Evolutionary conservation across 225 moss, liverwort and hornwort genomes (phyloP), one percentile per base, ranked within the genome.

Genomic region (Polytrichum commune): DNA sequence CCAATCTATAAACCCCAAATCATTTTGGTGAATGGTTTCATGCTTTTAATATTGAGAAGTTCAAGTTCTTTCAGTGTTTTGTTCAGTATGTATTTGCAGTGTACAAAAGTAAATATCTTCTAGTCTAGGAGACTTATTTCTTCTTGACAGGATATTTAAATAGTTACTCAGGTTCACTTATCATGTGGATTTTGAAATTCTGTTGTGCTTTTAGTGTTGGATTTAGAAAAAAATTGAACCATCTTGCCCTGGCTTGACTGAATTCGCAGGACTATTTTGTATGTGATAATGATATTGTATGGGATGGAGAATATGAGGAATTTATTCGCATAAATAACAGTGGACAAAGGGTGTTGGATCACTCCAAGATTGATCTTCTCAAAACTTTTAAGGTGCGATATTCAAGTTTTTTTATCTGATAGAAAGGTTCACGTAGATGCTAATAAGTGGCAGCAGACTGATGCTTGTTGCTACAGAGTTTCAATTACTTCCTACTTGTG

Each of bases 241-340:
- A 46, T 46, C 13, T 13, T 38, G 7, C 10, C 13, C 46, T 46
- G 46, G 46, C 46, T 46, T 46, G 46, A 46, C 60, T 26, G 13
- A 63, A 33, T 80, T 46, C 83, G 75, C 89, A 96, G 95, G 98
- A 98, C 74, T 98, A 98, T 73, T 98, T 95, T 29, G 95, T 98
- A 10, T 95, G 92, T 69, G 98, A 98, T 62, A 90, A 82, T 27
- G 98, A 98, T 65, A 86, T 98, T 33, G 91, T 92, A 1, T 98
- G 95, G 95, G 91, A 98, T 82, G 93, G 93, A 69, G 98, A 98
- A 19, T 98, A 93, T 60, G 74, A 84, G 63, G 98, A 98, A 75
- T 98, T 98, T 65, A 93, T 98, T 66, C 90, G 85, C 63, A 82
- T 98, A 60, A 95, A 98, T 38, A 77, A 72, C n/a, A n/a, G 77